These are phyloP conservation scores for Mortierella sp. DNA, from an alignment of 371 early-diverging fungal genomes.

Conservation along the genomic window DNA sequence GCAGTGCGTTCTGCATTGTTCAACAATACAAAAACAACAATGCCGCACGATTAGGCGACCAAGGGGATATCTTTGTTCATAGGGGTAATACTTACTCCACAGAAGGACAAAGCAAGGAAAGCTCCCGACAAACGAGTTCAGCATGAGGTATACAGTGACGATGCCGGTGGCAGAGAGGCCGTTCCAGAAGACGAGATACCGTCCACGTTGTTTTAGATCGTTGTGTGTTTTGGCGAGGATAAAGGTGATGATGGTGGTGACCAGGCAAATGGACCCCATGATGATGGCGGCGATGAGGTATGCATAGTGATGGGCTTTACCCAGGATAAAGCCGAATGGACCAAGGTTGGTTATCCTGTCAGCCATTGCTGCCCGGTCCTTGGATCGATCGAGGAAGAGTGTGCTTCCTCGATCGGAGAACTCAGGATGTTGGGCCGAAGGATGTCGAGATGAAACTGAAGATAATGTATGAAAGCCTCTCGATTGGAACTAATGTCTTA, in stretches of 20 bases:
- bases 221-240: conserved; percentile 42
- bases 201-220: conserved; percentile 51
- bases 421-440: background rate
- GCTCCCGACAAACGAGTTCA: conserved; percentile 45
- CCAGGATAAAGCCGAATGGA: conserved; percentile 30
- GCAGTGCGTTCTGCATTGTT: no score
- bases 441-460: background rate
- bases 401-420: background rate
- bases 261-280: conserved; percentile 35
- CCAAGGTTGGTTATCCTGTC: conserved; percentile 5
- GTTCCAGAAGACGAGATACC: conserved; percentile 51
- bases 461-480: no score
- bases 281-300: conserved; percentile 31
- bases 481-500: no score
- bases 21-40: no score
- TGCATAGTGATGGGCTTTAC: conserved; percentile 31
- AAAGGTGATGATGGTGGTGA: conserved; percentile 36
- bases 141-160: conserved; percentile 43
- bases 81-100: conserved; percentile 40
- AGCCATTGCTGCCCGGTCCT: conserved; percentile 13
- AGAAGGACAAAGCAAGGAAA: conserved; percentile 45
- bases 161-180: conserved; percentile 40
- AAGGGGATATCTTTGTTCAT: no score
- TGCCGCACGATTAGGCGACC: no score
- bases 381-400: conserved; percentile 5